Conservation (phyloP, 192 early-diverging fungal species). For the Coemansia sp. region DNA sequence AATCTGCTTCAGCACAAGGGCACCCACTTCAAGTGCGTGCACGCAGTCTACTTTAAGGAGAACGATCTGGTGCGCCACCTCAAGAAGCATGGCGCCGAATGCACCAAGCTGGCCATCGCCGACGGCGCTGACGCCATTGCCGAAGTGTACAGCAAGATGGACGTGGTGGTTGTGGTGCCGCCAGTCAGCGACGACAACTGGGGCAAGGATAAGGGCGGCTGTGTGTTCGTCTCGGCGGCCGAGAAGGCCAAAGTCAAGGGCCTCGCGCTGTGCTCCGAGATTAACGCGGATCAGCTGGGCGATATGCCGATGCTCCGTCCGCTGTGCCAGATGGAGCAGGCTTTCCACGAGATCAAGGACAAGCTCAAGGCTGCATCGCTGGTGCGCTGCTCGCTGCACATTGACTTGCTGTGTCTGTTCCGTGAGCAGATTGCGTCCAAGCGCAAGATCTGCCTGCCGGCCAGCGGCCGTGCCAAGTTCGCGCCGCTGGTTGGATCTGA, state of each 20-base stretch:
- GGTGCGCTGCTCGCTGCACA: constrained; percentile 46
- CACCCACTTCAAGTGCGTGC: constrained; percentile 24
- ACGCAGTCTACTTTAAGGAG: constrained; percentile 27
- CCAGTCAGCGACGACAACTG: constrained; percentile 38
- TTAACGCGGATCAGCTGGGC: constrained; percentile 26
- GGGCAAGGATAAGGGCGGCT: constrained; percentile 17
- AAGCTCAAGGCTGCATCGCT: constrained; percentile 37
- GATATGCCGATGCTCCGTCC: constrained; percentile 26
- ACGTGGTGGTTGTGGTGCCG: constrained; percentile 42
- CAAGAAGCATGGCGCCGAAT: constrained; percentile 31
- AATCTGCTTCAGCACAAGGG: constrained; percentile 26
- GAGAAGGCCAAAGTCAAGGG: constrained; percentile 38
- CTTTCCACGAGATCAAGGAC: constrained; percentile 27
- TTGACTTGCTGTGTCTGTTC: constrained; percentile 47
- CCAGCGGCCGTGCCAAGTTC: constrained; percentile 22
- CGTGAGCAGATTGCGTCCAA: constrained; percentile 37
- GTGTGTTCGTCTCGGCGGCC: constrained; percentile 31
- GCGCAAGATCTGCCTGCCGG: constrained; percentile 29
- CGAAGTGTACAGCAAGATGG: constrained; percentile 32
- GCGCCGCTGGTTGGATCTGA: constrained; percentile 31
- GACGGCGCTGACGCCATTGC: constrained; percentile 28
- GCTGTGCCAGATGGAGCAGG: constrained; percentile 36
- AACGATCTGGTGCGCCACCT: constrained; percentile 37
- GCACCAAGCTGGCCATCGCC: constrained; percentile 17
- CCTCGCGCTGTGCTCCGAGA: constrained; percentile 46